Base-by-base conservation (phyloP, 345 rosid genomes). In the Ailanthus altissimus region DNA sequence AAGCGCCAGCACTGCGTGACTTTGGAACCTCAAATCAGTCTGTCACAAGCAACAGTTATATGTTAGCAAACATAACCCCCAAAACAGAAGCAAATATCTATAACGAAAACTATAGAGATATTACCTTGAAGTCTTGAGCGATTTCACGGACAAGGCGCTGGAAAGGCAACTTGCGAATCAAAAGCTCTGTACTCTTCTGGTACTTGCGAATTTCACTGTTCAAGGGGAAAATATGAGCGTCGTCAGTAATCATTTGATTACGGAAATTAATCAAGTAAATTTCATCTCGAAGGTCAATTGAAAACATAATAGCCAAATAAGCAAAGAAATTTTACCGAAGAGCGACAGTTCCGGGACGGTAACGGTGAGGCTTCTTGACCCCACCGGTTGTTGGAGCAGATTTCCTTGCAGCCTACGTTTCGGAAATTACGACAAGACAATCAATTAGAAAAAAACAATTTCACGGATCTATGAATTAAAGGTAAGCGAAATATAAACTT, bases 1-100 rank as follows among this genome's bases (percentile, higher is more conserved):
- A 23, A 90, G 91, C 0, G 97, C 92, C 0, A 88, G 85, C 5
- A 91, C 94, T 0, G 97, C 94, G 58, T 88, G 91, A 79, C 94
- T 92, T 86, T 91, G 91, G 88, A 91, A 91, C 75, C 92, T 86
- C 86, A 90, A 57, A 74, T 91, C 94, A 61, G 89, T 89, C 92
- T 81, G 77, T 8, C 51, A 4, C 6, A 51, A 49, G n/a, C 1
- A 9, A 59, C 14, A 26, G 11, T 11, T 1, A 5, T 4, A 38
- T 16, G 8, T 46, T 5, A n/a, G 16, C 5, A n/a, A 43, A 11
- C 12, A n/a, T 0, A 51, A 50, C 6, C 28, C 28, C 8, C 45
- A 32, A 2, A 9, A 70, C 18, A 16, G 0, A 3, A 67, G 21
- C 8, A 16, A 36, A 2, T 2, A 5, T 6, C 4, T 10, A 43